Evolutionary conservation across 2,329 filamentous ascomycete genomes (phyloP).

Genomic region (Myrmaecium sp.): DNA sequence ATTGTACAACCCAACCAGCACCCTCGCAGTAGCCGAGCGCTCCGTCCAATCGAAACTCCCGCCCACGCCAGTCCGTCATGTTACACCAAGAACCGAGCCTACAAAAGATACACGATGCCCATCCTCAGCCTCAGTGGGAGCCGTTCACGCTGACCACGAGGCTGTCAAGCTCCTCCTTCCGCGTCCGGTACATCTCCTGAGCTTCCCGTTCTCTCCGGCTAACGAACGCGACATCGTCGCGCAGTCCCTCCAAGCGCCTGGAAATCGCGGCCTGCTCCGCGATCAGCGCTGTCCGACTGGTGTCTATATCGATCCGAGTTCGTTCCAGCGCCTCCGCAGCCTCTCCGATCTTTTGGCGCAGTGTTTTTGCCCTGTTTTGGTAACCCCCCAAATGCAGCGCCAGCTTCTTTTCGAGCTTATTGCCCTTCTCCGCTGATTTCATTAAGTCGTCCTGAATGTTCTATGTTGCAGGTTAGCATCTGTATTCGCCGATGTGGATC

Average conservation of each 20-base stretch:
- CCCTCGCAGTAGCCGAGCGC: too few species aligned
- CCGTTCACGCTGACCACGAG: conserved; percentile 28
- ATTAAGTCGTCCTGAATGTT: conserved; percentile 58
- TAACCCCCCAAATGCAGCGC: conserved; percentile 76
- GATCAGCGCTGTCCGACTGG: conserved; percentile 58
- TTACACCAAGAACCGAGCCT: too few species aligned
- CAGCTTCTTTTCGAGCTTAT: conserved; percentile 91
- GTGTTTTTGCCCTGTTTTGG: conserved; percentile 63
- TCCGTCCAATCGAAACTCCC: too few species aligned
- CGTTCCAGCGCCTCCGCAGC: conserved; percentile 59
- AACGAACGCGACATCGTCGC: conserved; percentile 71
- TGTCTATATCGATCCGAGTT: conserved; percentile 52
- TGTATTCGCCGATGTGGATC: not conserved
- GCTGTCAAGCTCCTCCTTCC: conserved; percentile 59
- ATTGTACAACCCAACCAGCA: too few species aligned
- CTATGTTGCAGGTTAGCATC: conserved; percentile 20
- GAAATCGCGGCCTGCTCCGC: conserved; percentile 64
- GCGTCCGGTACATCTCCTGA: conserved; percentile 65
- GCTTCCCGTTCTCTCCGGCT: conserved; percentile 73
- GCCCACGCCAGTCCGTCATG: too few species aligned
- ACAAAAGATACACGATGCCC: too few species aligned
- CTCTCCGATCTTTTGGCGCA: conserved; percentile 63
- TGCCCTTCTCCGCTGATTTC: conserved; percentile 58
- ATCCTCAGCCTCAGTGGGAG: conserved; percentile 19
- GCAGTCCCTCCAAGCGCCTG: conserved; percentile 53